phyloP scores from a whole-genome alignment of 179 eudicot species.

The Corrigiola litoralis region DNA sequence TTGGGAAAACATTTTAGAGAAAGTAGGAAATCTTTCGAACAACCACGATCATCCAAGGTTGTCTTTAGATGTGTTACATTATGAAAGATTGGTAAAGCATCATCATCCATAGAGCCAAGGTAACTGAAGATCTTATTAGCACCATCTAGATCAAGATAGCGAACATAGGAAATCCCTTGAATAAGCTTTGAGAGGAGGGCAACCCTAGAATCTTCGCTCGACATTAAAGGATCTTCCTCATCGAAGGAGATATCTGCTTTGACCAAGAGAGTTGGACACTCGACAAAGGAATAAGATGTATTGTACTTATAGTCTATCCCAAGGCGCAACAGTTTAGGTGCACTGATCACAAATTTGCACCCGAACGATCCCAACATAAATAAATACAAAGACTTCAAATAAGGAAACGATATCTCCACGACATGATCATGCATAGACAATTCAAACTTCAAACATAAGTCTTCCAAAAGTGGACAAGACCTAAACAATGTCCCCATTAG shows the following conservation, averaged over 20 bases:
- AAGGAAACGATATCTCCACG: not conserved
- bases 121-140: not conserved
- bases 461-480: not conserved
- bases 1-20: too few species aligned
- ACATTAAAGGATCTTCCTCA: too few species aligned
- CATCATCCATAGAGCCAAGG: not conserved
- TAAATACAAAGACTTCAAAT: not conserved
- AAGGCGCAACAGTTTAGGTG: not conserved
- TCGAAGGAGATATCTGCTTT: too few species aligned
- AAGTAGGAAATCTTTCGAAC: too few species aligned
- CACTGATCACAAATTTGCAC: not conserved
- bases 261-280: too few species aligned
- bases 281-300: too few species aligned
- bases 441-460: not conserved
- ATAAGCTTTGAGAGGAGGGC: too few species aligned
- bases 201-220: too few species aligned
- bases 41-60: too few species aligned
- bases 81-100: not conserved
- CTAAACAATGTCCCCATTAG: not conserved
- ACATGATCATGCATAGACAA: not conserved
- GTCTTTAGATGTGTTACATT: too few species aligned
- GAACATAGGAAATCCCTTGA: not conserved
- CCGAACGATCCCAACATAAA: not conserved
- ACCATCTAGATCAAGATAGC: not conserved
- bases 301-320: too few species aligned